A percentile compares a stretch with the other conserved stretches of the same genome.
These are phyloP conservation scores for Xerocomus potaroensis DNA, from an alignment of 768 basidiomycete species.

Conservation along the genomic window DNA sequence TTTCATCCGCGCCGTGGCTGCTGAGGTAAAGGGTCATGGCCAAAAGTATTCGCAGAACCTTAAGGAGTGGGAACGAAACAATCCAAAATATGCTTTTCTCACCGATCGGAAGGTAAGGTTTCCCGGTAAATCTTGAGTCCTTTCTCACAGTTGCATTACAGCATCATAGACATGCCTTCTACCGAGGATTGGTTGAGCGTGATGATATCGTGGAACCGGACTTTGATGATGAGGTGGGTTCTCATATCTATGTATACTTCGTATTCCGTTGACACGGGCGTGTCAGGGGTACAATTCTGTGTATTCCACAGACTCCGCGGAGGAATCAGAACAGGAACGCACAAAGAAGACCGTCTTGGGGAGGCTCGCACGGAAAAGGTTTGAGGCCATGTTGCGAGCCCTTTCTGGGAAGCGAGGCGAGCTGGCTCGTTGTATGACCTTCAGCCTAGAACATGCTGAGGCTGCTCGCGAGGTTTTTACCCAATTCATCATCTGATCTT, in stretches of 20 bases:
- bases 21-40: slow-evolving; percentile 80
- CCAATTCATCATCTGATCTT: background rate
- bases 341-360: slow-evolving; percentile 74
- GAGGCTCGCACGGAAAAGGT: slow-evolving; percentile 72
- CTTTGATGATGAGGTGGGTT: slow-evolving; percentile 74
- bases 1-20: slow-evolving; percentile 85
- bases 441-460: slow-evolving; percentile 94
- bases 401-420: slow-evolving; percentile 85
- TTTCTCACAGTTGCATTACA: slow-evolving; percentile 25
- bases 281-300: slow-evolving; percentile 79
- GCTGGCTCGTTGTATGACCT: slow-evolving; percentile 95
- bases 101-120: slow-evolving; percentile 46
- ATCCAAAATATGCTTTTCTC: slow-evolving; percentile 81
- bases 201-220: slow-evolving; percentile 54
- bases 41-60: slow-evolving; percentile 70
- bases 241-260: background rate
- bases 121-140: background rate
- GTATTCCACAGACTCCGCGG: slow-evolving; percentile 90
- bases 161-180: slow-evolving; percentile 72
- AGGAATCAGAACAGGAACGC: slow-evolving; percentile 88
- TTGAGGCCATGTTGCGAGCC: slow-evolving; percentile 87
- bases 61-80: slow-evolving; percentile 70
- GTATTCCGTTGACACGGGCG: slow-evolving; percentile 7
- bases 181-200: slow-evolving; percentile 62
- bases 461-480: slow-evolving; percentile 80